These are phyloP conservation scores for Neonothopanus nambi DNA, from an alignment of 1,284 basidiomycete genomes.

Conservation along the genomic window DNA sequence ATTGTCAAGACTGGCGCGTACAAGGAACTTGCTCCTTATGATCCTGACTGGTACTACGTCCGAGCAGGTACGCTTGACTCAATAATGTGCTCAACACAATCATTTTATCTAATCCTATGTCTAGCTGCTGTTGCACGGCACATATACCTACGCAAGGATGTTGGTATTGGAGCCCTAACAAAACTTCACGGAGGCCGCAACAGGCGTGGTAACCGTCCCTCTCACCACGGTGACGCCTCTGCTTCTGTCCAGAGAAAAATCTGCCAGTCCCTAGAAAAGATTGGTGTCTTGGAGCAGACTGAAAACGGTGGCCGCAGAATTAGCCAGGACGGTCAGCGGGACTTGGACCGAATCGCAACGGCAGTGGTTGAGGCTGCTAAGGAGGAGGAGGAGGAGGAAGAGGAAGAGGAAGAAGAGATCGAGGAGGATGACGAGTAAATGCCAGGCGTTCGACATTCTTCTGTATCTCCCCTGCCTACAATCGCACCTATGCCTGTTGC, in stretches of 20 bases:
- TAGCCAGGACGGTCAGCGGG: slow-evolving; percentile 95
- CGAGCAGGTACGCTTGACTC: slow-evolving; percentile 76
- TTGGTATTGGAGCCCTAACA: slow-evolving; percentile 93
- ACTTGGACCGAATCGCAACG: slow-evolving; percentile 98
- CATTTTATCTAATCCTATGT: slow-evolving; percentile 9
- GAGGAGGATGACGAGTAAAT: slow-evolving; percentile 63
- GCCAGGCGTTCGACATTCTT: not conserved
- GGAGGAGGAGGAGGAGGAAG: slow-evolving; percentile 86
- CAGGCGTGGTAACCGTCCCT: slow-evolving; percentile 92
- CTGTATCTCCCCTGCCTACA: not conserved
- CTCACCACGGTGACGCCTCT: slow-evolving; percentile 90
- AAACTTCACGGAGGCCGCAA: slow-evolving; percentile 98
- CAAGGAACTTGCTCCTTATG: slow-evolving; percentile 99
- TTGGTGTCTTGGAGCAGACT: slow-evolving; percentile 94
- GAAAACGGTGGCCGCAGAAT: slow-evolving; percentile 96
- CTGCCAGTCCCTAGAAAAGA: slow-evolving; percentile 97
- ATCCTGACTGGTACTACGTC: slow-evolving; percentile 99
- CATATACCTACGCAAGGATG: slow-evolving; percentile 99
- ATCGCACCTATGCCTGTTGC: no score
- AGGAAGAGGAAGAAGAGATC: slow-evolving; percentile 82
- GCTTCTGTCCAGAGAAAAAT: slow-evolving; percentile 88
- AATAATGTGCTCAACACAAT: not conserved
- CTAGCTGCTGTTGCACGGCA: slow-evolving; percentile 95
- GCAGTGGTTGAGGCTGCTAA: slow-evolving; percentile 89
- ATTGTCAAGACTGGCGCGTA: slow-evolving; percentile 97